Base-by-base conservation (phyloP, 1,284 basidiomycete species). In the Rhodotorula glutinis region DNA sequence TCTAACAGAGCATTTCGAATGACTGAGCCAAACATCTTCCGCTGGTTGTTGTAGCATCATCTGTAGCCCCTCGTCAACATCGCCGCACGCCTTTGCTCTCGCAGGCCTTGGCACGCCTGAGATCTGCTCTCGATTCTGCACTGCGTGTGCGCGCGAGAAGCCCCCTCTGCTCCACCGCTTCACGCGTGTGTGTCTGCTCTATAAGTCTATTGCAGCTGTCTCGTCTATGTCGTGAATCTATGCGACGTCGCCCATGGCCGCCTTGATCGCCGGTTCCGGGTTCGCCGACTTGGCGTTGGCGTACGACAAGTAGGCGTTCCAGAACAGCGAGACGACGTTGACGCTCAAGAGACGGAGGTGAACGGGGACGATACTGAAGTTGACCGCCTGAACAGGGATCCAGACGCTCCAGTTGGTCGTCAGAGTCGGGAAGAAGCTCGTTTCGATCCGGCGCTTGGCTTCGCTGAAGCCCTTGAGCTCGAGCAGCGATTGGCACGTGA, bases 321-420 rank as follows among this genome's bases (percentile, higher is more conserved):
- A 59, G 58, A 91, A 89, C 61, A 93, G 82, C 66, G 87, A 88
- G 61, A 93, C 89, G 21, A 88, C 83, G 75, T 90, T 85, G 38
- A 91, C 84, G 27, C 88, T 82, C 13, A 88, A 82, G 67, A 92
- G 86, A n/a, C 90, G 85, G 62, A 91, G 81, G 74, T 92, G 90
- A 7, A 83, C 84, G 0, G 91, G 91, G 0, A 92, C 84, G 58
- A 92, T 30, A 19, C 86, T 81, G 75, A 92, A 92, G 80, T 93
- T 93, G 81, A 91, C 80, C 63, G 27, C 21, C 62, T 63, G 56
- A 0, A 57, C 43, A 1, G 62, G 62, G 27, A 58, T 53, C 62
- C 62, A 63, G 21, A 56, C 53, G 27, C 49, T 23, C 16, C 84
- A 84, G 86, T 88, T 80, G 60, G 80, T 78, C 56, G 60, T 57